Percentiles rank a stretch among this genome's conserved stretches.
Conservation (phyloP, 2,329 filamentous ascomycete species). For the Fusarium incarnatum region DNA sequence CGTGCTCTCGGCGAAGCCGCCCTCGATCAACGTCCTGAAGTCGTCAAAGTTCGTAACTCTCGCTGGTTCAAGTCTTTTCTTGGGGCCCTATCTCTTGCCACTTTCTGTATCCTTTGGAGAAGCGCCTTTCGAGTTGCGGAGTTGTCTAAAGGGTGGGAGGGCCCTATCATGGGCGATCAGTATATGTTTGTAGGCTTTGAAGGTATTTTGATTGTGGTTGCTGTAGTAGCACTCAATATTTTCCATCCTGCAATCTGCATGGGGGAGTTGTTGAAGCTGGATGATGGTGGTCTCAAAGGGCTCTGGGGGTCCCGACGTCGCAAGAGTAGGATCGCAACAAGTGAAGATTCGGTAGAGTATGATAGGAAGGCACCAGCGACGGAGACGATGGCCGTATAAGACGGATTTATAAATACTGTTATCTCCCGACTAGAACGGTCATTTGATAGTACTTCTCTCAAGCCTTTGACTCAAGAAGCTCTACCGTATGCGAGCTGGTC, state of each 20-base stretch:
- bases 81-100: constrained; percentile 65
- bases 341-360: constrained; percentile 26
- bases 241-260: constrained; percentile 50
- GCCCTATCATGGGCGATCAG: constrained; percentile 67
- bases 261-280: constrained; percentile 44
- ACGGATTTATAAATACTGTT: not conserved
- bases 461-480: not conserved
- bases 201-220: constrained; percentile 63
- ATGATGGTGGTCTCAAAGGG: constrained; percentile 44
- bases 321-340: constrained; percentile 9
- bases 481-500: not conserved
- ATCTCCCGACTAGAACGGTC: not conserved
- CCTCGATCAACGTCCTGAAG: constrained; percentile 54
- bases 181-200: constrained; percentile 69
- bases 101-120: constrained; percentile 72
- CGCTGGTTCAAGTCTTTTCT: constrained; percentile 66
- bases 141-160: constrained; percentile 72
- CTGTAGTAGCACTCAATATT: constrained; percentile 58
- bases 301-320: constrained; percentile 45
- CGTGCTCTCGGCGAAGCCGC: constrained; percentile 50
- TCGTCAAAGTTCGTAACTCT: constrained; percentile 54
- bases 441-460: not conserved
- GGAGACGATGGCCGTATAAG: constrained; percentile 22
- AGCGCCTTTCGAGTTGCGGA: constrained; percentile 75
- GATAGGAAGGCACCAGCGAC: constrained; percentile 18